These are phyloP conservation scores for Aspergillus pseudonomiae DNA, from an alignment of 2,329 filamentous ascomycete genomes.

Conservation along the genomic window DNA sequence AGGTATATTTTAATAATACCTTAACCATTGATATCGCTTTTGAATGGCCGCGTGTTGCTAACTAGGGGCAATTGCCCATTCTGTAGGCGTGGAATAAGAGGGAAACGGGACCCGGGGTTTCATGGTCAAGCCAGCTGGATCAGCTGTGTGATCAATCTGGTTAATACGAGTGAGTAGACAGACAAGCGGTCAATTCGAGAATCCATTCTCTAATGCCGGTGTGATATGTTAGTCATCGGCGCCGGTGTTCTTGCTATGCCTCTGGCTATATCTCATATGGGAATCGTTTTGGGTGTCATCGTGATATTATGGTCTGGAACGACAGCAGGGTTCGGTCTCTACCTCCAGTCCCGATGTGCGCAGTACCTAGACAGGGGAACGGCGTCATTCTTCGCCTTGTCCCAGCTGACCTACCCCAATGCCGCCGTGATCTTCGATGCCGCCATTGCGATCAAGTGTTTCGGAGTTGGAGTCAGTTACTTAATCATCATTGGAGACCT, in stretches of 20 bases:
- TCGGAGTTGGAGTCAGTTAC: constrained; percentile 95
- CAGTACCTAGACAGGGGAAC: constrained; percentile 87
- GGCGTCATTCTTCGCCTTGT: constrained; percentile 93
- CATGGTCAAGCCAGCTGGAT: constrained; percentile 80
- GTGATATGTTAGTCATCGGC: constrained; percentile 70
- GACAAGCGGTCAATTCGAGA: not conserved
- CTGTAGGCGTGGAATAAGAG: constrained; percentile 45
- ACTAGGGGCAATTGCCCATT: constrained; percentile 1
- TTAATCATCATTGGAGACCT: constrained; percentile 98
- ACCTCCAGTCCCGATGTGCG: constrained; percentile 90
- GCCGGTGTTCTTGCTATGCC: constrained; percentile 95
- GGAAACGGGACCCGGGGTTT: constrained; percentile 70
- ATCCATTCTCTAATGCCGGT: constrained; percentile 16
- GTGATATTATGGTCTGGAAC: constrained; percentile 90
- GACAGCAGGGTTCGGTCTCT: constrained; percentile 88
- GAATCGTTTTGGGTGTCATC: constrained; percentile 79
- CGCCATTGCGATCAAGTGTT: constrained; percentile 96
- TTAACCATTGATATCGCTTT: not conserved
- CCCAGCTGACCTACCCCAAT: constrained; percentile 95
- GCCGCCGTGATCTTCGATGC: constrained; percentile 93
- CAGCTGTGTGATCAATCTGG: constrained; percentile 90
- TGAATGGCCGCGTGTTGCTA: constrained; percentile 8
- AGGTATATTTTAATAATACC: constrained; percentile 27
- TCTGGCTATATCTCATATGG: constrained; percentile 93
- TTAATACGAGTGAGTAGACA: constrained; percentile 80